Base-by-base conservation (phyloP, 1,139 yeast genomes). In the Blastobotrys petasosporus region DNA sequence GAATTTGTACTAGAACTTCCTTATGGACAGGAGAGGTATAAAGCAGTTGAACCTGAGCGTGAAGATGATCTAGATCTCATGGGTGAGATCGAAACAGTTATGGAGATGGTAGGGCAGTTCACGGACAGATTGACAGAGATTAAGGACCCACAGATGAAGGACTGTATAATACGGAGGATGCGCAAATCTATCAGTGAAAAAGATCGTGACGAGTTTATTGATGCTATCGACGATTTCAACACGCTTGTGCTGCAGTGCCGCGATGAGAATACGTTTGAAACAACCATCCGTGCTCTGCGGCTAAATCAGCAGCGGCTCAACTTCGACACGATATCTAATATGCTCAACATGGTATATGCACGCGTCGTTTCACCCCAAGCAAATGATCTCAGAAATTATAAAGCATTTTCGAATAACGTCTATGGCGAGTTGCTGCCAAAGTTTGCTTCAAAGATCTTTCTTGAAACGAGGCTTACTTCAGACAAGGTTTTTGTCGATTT, bases 371-470 rank as follows among this genome's bases (percentile, higher is more conserved):
- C 94, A 1, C 92, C 95, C 0, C 75, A 80, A 39, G 80, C 85
- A 0, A 69, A 72, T 29, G 77, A 77, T 49, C 70, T 88, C 44
- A 75, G 84, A 42, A 73, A 78, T 3, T 88, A 88, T 62, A 80
- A 82, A 58, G 94, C 96, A 0, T 88, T 88, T 61, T 85, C 96
- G 3, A 90, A 86, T 51, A 86, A 82, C 58, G 96, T 87, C 1
- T 90, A 90, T 61, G 97, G 97, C 3, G 97, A 90, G 65, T 68
- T 90, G 47, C 70, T 90, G 58, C 97, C 97, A 0, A 71, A 76
- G 3, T 86, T 88, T 57, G 72, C 85, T 34, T 75, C 87, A 43
- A 79, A 75, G 54, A 82, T 85, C 1, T 79, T 84, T 55, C 69
- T 76, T 3, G 77, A 85, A 58, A 83, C 88, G 37, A 73, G 71